These are phyloP conservation scores for Schizophyllum commune DNA, from an alignment of 1,284 basidiomycete genomes.

Conservation along the genomic window DNA sequence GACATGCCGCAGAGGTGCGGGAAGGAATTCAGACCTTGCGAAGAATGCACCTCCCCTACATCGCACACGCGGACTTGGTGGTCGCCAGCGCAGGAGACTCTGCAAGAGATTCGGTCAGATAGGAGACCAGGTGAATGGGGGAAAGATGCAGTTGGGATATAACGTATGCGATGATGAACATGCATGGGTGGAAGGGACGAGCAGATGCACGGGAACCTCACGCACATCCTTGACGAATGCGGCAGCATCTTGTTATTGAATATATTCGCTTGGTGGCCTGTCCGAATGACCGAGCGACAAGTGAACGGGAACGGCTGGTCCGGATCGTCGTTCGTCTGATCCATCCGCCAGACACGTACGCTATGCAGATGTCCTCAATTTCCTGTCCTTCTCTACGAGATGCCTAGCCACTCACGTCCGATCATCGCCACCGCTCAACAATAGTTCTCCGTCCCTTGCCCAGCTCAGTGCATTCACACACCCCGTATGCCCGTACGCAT, in stretches of 20 bases:
- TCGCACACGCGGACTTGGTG: constrained; percentile 79
- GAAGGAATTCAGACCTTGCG: constrained; percentile 13
- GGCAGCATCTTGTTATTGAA: constrained; percentile 85
- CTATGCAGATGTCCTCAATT: constrained; percentile 25
- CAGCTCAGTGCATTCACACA: constrained; percentile 86
- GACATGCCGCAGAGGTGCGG: constrained; percentile 8
- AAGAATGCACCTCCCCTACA: constrained; percentile 40
- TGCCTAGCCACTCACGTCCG: constrained; percentile 48
- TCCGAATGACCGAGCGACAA: constrained; percentile 57
- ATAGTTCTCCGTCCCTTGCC: constrained; percentile 65
- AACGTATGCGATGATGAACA: no score
- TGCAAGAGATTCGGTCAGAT: constrained; percentile 23
- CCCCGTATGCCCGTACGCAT: constrained; percentile 19
- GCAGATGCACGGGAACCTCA: constrained; percentile 2
- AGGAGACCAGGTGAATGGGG: constrained; percentile 5
- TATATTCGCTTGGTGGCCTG: constrained; percentile 82
- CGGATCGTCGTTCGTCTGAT: constrained; percentile 23
- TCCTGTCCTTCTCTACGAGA: constrained; percentile 14
- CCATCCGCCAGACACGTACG: constrained; percentile 64
- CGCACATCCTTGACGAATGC: constrained; percentile 58
- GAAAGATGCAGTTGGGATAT: no score
- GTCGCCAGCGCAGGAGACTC: constrained; percentile 77
- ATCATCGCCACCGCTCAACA: constrained; percentile 82
- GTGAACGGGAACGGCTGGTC: constrained; percentile 48
- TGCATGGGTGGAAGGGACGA: no score